Base-by-base conservation (phyloP, 2,329 filamentous ascomycete species). In the Plenodomus tracheiphilus region DNA sequence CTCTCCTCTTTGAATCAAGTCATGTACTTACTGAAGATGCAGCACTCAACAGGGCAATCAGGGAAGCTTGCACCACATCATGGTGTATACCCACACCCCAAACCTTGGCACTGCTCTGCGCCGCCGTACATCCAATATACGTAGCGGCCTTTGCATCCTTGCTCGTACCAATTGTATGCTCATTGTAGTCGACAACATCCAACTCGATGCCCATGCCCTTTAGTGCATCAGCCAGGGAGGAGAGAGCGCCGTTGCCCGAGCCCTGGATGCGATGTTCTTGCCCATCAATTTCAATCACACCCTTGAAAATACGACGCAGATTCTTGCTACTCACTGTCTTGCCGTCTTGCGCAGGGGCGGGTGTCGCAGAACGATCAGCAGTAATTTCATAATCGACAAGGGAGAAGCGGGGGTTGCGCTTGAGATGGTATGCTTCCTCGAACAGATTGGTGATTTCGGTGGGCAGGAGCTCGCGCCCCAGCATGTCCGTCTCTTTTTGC, bases 51-150 rank as follows among this genome's bases (percentile, higher is more conserved):
- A 96, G 79, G 49, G 92, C 92, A 70, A 91, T 88, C 66, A 97
- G 81, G 72, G 87, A 92, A 63, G 89, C 91, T 73, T 95, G 89
- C 17, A 95, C 90, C 52, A 95, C 90, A 77, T 96, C 93, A 70
- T 93, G 87, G 70, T 97, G 90, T 61, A 97, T 89, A 28, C 90
- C 91, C 6, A 96, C 88, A 61, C 91, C 91, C 91, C 91, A 96
- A 2, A 96, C 87, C 64, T 84, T 87, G 64, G 89, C 80, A 45
- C 81, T 82, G 54, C 80, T 86, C 39, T 82, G 84, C 3, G 82
- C 75, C 17, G 85, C 81, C 21, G 82, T 91, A 74, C 91, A 96
- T 73, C 97, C 89, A 56, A 97, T 96, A 70, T 95, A 97, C 2
- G 92, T 90, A 2, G 91, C 93, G n/a, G 93, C 93, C 78, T 95